Evolutionary conservation across 106 monocot species (phyloP).

Genomic region (Platanthera zijinensis): DNA sequence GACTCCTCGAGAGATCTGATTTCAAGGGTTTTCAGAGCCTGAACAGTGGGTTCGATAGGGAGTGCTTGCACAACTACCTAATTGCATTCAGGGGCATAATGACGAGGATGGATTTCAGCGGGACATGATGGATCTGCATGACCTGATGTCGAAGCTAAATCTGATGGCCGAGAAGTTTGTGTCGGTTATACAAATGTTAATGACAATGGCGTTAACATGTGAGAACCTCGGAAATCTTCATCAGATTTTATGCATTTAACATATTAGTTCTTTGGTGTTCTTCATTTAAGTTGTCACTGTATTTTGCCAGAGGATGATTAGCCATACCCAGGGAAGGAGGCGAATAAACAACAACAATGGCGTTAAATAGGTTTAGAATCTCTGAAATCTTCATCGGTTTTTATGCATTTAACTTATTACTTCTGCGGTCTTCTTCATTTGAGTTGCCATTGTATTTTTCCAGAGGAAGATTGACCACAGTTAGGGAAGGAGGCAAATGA

Average conservation of each 20-base stretch:
- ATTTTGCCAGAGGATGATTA: conserved; percentile 51
- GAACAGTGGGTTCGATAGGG: neutral
- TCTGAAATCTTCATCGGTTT: too few species aligned
- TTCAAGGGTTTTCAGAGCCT: conserved; percentile 2
- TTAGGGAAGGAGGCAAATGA: too few species aligned
- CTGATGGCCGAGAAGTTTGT: conserved; percentile 86
- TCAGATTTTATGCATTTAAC: neutral
- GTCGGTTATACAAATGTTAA: conserved; percentile 19
- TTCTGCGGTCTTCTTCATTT: too few species aligned
- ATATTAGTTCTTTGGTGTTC: neutral
- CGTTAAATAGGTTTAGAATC: conserved; percentile 81
- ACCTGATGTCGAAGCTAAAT: conserved; percentile 68
- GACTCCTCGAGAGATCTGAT: neutral
- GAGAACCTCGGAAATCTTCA: neutral
- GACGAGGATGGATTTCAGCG: conserved; percentile 26
- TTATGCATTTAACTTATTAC: too few species aligned
- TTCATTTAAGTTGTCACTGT: conserved; percentile 7
- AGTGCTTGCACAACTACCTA: neutral
- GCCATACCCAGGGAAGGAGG: conserved; percentile 41
- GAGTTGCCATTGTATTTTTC: too few species aligned
- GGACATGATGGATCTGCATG: conserved; percentile 56
- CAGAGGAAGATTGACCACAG: too few species aligned
- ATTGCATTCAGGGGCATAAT: neutral
- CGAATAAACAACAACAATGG: conserved; percentile 66
- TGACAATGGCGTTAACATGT: conserved; percentile 10